Conservation (phyloP, 495 filamentous ascomycete genomes). For the Penicillium herquei region DNA sequence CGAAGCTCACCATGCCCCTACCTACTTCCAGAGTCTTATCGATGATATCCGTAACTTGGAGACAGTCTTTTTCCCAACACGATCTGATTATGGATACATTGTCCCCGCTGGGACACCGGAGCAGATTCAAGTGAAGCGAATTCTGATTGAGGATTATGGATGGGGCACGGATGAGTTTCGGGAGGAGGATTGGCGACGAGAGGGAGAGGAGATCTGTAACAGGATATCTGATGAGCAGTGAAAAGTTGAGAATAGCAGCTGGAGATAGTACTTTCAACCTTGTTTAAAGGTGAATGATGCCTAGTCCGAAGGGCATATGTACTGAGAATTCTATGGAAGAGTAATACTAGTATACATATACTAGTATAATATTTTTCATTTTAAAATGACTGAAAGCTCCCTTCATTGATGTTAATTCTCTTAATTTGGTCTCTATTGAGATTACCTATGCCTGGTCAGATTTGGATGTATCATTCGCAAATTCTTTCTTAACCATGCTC, state of each 20-base stretch:
- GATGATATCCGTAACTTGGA: constrained; percentile 3
- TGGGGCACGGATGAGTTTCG: constrained; percentile 5
- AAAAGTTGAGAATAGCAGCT: background rate
- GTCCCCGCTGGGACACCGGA: background rate
- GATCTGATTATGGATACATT: background rate
- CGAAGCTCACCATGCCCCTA: constrained; percentile 1
- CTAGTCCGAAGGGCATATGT: too few species aligned
- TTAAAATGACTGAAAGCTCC: too few species aligned
- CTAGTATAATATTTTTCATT: too few species aligned
- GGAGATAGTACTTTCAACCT: background rate
- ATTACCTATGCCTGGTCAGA: too few species aligned
- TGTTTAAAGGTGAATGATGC: too few species aligned
- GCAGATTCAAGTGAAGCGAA: constrained; percentile 4
- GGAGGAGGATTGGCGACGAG: constrained; percentile 4
- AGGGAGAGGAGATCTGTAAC: constrained; percentile 3
- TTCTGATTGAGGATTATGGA: background rate
- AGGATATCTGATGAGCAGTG: background rate
- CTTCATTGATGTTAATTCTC: too few species aligned
- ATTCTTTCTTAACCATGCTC: too few species aligned
- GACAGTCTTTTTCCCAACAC: background rate
- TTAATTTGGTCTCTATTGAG: too few species aligned
- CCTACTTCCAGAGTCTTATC: constrained; percentile 1
- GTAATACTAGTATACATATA: too few species aligned
- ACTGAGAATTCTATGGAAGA: too few species aligned
- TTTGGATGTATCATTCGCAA: too few species aligned